Base-by-base conservation (phyloP, 768 basidiomycete species). In the Dacryopinax primogenitus region DNA sequence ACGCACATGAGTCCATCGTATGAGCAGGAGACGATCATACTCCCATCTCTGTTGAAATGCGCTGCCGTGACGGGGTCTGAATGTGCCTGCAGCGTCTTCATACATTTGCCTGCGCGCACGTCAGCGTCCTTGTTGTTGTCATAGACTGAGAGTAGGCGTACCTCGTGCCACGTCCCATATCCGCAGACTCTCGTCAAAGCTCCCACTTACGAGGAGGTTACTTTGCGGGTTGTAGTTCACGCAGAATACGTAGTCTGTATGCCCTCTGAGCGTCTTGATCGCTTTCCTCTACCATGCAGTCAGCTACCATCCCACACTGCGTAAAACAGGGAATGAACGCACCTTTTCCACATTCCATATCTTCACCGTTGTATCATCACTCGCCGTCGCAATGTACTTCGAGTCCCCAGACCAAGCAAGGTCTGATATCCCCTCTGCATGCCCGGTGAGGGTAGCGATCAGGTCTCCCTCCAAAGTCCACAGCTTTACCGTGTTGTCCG, bases 51-150 rank as follows among this genome's bases (percentile, higher is more conserved):
- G 74, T 90, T 97, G 80, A 96, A 99, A 66, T 84, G 83, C 4
- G 98, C 92, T 12, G 90, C 87, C 44, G 92, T 95, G 33, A 98
- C 92, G 13, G 96, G 94, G 74, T 98, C 96, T 1, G 94, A 94
- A 78, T 98, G 96, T 1, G 96, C 96, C 34, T 94, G 92, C 9
- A 98, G 78, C 16, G 88, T 84, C 74, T 90, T 87, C 72, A 97
- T 75, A n/a, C 86, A 84, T 72, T 82, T 87, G 18, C 90, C 95
- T 93, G 66, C 12, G 35, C 32, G 3, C 36, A 58, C 33, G 33
- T 23, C 39, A 15, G 32, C 18, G 62, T 63, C 2, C 30, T 21
- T 16, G 6, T 15, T 33, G 47, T 6, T 30, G 3, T 6, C 26
- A 4, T 30, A 6, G 26, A n/a, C 32, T 44, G 44, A 35, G 21